Evolutionary conservation across 192 early-diverging fungal genomes (phyloP).

Genomic region (Diversispora epigaea): DNA sequence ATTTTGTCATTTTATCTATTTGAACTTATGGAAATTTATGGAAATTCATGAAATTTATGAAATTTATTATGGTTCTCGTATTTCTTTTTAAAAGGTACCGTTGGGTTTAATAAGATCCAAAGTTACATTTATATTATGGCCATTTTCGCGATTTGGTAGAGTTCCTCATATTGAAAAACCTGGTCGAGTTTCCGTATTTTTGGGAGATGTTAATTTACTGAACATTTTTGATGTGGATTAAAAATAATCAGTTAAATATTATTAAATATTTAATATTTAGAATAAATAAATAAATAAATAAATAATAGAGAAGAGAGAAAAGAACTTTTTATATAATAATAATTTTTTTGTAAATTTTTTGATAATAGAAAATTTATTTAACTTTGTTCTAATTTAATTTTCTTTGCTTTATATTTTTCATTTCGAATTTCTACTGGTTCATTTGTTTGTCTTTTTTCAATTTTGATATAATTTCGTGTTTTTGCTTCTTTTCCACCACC

Average conservation of each 20-base stretch:
- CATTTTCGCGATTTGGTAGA: constrained; percentile 61
- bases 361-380: not conserved
- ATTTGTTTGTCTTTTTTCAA: constrained; percentile 1
- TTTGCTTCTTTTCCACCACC: constrained; percentile 13
- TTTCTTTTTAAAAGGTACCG: constrained; percentile 50
- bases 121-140: constrained; percentile 65
- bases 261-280: too few species aligned
- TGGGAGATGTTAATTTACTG: not conserved
- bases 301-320: too few species aligned
- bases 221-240: not conserved
- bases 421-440: constrained; percentile 6
- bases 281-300: too few species aligned
- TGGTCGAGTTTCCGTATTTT: constrained; percentile 7
- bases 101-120: constrained; percentile 64
- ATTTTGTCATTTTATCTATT: not conserved
- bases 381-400: constrained; percentile 16
- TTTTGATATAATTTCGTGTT: constrained; percentile 18
- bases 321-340: not conserved
- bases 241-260: too few species aligned
- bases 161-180: constrained; percentile 31
- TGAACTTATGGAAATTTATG: not conserved
- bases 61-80: not conserved
- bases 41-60: not conserved
- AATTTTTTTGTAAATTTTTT: not conserved
- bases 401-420: constrained; percentile 23